Percentiles rank a stretch among this genome's conserved stretches.
phyloP scores from a whole-genome alignment of 495 filamentous ascomycete genomes.

The Stereocaulon alpinum region DNA sequence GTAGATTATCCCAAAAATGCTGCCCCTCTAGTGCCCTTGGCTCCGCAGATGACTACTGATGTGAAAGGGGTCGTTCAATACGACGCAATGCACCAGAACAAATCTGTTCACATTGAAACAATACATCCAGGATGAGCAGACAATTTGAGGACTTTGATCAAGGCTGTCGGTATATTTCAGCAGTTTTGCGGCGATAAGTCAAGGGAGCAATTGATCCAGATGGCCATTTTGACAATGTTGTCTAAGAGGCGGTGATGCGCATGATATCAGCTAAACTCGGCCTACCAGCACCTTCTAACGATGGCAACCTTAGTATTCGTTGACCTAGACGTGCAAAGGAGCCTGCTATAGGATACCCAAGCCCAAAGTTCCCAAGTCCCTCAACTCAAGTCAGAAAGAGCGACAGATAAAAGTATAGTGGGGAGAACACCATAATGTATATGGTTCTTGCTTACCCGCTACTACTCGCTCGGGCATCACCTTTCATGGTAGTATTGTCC shows the following conservation, averaged over 20 bases:
- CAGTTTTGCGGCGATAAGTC: background rate
- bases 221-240: background rate
- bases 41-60: too few species aligned
- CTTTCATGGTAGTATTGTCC: conserved; percentile 23
- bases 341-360: background rate
- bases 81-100: background rate
- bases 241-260: background rate
- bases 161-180: background rate
- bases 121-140: background rate
- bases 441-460: conserved; percentile 18
- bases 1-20: background rate
- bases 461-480: conserved; percentile 17
- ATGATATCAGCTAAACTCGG: background rate
- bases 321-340: background rate
- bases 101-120: background rate
- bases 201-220: background rate
- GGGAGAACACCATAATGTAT: background rate
- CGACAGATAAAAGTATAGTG: background rate
- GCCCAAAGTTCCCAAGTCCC: background rate
- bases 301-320: background rate
- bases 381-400: background rate
- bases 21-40: too few species aligned
- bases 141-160: background rate
- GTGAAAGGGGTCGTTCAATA: too few species aligned
- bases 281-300: background rate